Percentiles rank a stretch among this genome's conserved stretches.
These are phyloP conservation scores for Wickerhamomyces alni DNA, from an alignment of 805 yeast species.

Conservation along the genomic window DNA sequence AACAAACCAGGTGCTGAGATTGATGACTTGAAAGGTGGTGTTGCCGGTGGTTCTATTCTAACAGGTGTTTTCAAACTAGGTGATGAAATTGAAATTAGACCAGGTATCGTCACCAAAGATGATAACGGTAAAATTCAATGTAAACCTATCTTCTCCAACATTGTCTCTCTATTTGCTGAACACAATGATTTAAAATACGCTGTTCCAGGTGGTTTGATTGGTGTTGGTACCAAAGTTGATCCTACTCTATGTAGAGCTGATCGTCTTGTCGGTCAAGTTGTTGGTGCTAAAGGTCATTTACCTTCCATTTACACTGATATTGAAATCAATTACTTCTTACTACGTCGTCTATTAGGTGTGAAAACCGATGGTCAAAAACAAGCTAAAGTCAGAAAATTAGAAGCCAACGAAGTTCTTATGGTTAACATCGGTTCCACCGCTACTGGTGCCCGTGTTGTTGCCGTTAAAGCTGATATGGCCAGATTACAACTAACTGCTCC, in stretches of 20 bases:
- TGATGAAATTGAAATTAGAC: slow-evolving; percentile 97
- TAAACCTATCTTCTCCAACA: slow-evolving; percentile 90
- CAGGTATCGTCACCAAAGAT: slow-evolving; percentile 97
- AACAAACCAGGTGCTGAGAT: slow-evolving; percentile 98
- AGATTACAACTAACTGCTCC: slow-evolving; percentile 95
- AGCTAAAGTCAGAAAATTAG: slow-evolving; percentile 93
- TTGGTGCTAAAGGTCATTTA: slow-evolving; percentile 93
- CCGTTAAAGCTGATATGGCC: slow-evolving; percentile 99
- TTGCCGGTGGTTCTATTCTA: slow-evolving; percentile 98
- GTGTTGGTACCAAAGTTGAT: slow-evolving; percentile 98
- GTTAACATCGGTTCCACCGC: slow-evolving; percentile 99
- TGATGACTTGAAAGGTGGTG: slow-evolving; percentile 97
- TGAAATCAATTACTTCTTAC: slow-evolving; percentile 92
- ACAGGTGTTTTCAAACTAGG: slow-evolving; percentile 96
- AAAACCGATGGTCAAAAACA: slow-evolving; percentile 96
- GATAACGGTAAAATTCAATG: slow-evolving; percentile 85
- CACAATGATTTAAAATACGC: slow-evolving; percentile 97
- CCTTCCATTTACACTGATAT: slow-evolving; percentile 97
- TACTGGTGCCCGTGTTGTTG: slow-evolving; percentile 97
- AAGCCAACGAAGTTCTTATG: slow-evolving; percentile 94
- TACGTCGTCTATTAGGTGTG: slow-evolving; percentile 96
- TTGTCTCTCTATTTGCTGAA: slow-evolving; percentile 93
- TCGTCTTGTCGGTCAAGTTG: slow-evolving; percentile 98
- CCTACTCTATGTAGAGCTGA: slow-evolving; percentile 99
- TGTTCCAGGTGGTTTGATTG: slow-evolving; percentile 99